These are phyloP conservation scores for Osmanthus fragrans DNA, from an alignment of 257 asterid genomes.

Conservation along the genomic window DNA sequence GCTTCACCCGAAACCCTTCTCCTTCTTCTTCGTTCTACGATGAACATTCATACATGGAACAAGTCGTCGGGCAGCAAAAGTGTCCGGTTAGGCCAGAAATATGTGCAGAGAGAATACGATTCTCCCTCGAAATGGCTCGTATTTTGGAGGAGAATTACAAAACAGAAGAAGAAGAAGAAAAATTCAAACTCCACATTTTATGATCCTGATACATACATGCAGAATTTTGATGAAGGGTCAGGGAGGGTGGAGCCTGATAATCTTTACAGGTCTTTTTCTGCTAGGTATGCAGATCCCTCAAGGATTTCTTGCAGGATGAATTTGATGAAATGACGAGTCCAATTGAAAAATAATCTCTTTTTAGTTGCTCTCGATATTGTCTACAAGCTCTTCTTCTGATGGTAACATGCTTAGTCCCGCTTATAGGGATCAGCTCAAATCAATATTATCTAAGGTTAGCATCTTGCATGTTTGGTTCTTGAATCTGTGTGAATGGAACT, in stretches of 20 bases:
- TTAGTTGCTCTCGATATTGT: neutral
- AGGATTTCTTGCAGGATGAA: slow-evolving; percentile 21
- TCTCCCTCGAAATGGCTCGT: slow-evolving; percentile 42
- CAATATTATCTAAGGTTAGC: neutral
- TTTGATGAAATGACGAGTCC: neutral
- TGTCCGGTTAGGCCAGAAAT: slow-evolving; percentile 42
- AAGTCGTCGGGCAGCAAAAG: slow-evolving; percentile 50
- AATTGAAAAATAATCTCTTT: neutral
- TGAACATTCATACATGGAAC: slow-evolving; percentile 35
- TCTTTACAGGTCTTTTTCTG: slow-evolving; percentile 69
- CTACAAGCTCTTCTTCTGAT: neutral
- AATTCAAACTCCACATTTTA: slow-evolving; percentile 24
- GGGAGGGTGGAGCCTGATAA: slow-evolving; percentile 51
- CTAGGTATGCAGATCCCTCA: slow-evolving; percentile 68
- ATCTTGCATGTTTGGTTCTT: neutral
- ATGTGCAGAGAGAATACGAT: slow-evolving; percentile 21
- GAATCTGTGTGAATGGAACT: neutral
- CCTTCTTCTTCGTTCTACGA: neutral
- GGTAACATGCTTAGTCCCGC: neutral
- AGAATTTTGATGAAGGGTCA: slow-evolving; percentile 66
- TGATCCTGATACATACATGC: slow-evolving; percentile 57
- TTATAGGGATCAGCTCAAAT: neutral
- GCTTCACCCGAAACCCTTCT: neutral
- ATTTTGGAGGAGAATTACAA: slow-evolving; percentile 52
- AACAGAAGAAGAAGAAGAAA: slow-evolving; percentile 39